Evolutionary conservation across 306 rosid genomes (phyloP), one percentile per base, ranked within the genome.

Genomic region (Trifolium fragiferum): DNA sequence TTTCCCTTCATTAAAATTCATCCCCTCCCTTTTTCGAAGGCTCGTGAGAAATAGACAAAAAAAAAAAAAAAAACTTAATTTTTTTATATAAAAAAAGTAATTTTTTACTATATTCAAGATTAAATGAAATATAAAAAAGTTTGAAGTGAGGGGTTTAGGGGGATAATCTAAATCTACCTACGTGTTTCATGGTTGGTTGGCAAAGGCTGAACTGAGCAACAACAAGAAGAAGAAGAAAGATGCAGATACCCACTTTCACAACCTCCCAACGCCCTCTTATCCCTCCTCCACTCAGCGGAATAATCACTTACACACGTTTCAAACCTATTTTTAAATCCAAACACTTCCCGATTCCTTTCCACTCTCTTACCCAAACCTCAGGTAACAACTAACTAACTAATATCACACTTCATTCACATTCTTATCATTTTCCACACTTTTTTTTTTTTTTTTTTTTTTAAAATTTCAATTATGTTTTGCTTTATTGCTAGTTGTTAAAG

Each of bases 281-380:
- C 30, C 78, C 60, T 75, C 80, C 23, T 18, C 61, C 55, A 23
- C 66, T 59, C 5, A 65, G 19, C 5, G 49, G 49, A 43, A 43
- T 43, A 40, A 72, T 66, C 85, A 70, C 1, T 73, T 78, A 44
- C 68, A 43, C 33, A 38, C 72, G 76, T 69, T 80, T 60, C 44
- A 62, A 66, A 76, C 83, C 63, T 43, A 49, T 15, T 37, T 80
- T 74, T 40, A 85, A 57, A 13, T 58, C 53, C 68, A 83, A 68
- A 65, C 87, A 64, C 72, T 44, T 67, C 82, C 20, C 78, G 16
- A 70, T 68, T 57, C 79, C 88, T 21, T 69, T 69, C 53, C 84
- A 61, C 62, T 75, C 54, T 8, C 76, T 20, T 23, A 20, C 75
- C 49, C 57, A 54, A 5, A 62, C 76, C 86, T 75, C 85, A 41